Conservation (phyloP, 805 yeast genomes). For the Candida namnaoensis region DNA sequence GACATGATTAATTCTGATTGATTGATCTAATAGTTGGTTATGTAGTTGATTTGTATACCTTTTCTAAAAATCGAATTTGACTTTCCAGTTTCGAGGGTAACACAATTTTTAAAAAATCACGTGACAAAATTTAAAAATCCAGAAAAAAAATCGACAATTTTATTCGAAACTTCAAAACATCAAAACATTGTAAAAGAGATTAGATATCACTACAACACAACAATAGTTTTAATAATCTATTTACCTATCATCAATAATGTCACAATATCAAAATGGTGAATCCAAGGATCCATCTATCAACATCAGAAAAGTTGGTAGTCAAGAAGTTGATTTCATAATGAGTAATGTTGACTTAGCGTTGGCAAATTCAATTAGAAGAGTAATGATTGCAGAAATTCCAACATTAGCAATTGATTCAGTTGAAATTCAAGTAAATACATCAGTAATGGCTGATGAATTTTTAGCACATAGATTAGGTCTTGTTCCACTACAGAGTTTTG, state of each 20-base stretch:
- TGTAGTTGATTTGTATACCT: too few relatives aligned
- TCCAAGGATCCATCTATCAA: constrained; percentile 68
- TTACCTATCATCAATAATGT: not conserved
- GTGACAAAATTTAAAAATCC: not conserved
- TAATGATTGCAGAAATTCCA: constrained; percentile 94
- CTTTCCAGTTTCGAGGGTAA: too few relatives aligned
- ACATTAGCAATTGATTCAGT: constrained; percentile 95
- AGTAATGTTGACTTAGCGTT: constrained; percentile 81
- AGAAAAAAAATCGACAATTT: not conserved
- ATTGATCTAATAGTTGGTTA: not conserved
- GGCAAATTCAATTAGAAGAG: constrained; percentile 88
- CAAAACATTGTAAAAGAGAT: not conserved
- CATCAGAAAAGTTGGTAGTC: constrained; percentile 77
- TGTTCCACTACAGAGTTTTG: constrained; percentile 78
- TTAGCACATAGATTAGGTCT: constrained; percentile 90
- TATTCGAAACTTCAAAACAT: not conserved
- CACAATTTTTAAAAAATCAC: not conserved
- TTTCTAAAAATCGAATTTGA: too few relatives aligned
- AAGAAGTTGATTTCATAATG: constrained; percentile 84
- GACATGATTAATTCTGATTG: not conserved
- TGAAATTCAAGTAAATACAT: constrained; percentile 86
- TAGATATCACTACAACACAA: too few relatives aligned
- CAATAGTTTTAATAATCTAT: too few relatives aligned
- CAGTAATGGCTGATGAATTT: constrained; percentile 95
- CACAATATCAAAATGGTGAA: constrained; percentile 8